A percentile compares a stretch with the other conserved stretches of the same genome.
phyloP scores from a whole-genome alignment of 768 basidiomycete genomes.

The Leccinum olivaceopallidum region DNA sequence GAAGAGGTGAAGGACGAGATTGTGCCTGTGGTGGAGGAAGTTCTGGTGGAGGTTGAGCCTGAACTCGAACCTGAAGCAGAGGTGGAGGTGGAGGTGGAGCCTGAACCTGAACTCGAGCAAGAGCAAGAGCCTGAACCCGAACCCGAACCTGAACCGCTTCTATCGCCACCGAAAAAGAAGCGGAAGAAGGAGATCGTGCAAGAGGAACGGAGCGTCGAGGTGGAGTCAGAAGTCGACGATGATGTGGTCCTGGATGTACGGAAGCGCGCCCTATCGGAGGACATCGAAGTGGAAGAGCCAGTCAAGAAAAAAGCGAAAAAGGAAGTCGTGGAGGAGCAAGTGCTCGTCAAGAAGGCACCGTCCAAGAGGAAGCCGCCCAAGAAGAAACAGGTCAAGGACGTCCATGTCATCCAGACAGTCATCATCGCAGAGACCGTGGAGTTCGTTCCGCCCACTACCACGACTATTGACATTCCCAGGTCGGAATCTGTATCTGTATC shows the following conservation, averaged over 20 bases:
- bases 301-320: constrained; percentile 31
- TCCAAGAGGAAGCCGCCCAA: constrained; percentile 38
- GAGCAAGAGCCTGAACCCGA: constrained; percentile 19
- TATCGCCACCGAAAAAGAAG: constrained; percentile 57
- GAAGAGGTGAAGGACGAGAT: constrained; percentile 30
- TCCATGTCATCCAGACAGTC: constrained; percentile 45
- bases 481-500: constrained; percentile 40
- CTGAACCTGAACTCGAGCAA: constrained; percentile 21
- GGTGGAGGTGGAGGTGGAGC: constrained; percentile 35
- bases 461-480: constrained; percentile 49
- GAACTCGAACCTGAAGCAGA: neutral
- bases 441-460: constrained; percentile 50
- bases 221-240: constrained; percentile 66
- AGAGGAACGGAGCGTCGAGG: constrained; percentile 41
- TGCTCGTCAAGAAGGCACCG: constrained; percentile 34
- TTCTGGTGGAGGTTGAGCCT: constrained; percentile 18
- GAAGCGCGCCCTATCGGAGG: constrained; percentile 49
- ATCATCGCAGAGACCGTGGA: constrained; percentile 50
- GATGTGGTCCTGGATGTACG: constrained; percentile 35
- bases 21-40: constrained; percentile 24
- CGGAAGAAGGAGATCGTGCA: constrained; percentile 48
- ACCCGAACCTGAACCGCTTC: constrained; percentile 33
- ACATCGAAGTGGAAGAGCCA: constrained; percentile 35
- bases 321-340: constrained; percentile 37
- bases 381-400: constrained; percentile 37